These are phyloP conservation scores for Amphibolis antarctica DNA, from an alignment of 106 monocot species.

Conservation along the genomic window DNA sequence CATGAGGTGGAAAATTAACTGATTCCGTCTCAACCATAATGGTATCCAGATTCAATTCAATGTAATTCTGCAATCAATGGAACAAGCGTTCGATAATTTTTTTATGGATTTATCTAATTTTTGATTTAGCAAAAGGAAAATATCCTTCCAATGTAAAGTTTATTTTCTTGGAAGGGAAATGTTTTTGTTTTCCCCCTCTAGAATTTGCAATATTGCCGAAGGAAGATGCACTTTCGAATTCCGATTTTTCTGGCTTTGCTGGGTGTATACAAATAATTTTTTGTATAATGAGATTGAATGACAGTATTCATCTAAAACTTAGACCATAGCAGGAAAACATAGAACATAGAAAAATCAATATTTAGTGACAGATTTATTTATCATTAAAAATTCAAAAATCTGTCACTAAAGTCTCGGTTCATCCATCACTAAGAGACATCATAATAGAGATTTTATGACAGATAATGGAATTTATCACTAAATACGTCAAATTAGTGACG, in stretches of 20 bases:
- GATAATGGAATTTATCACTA: too few species aligned
- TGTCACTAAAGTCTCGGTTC: too few species aligned
- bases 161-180: not conserved
- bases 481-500: too few species aligned
- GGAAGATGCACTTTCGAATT: not conserved
- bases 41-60: too few species aligned
- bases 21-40: not conserved
- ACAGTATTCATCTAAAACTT: not conserved
- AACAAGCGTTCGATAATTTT: not conserved
- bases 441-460: too few species aligned
- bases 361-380: too few species aligned
- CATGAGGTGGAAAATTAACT: not conserved
- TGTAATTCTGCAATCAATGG: not conserved
- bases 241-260: not conserved
- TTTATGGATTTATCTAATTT: too few species aligned
- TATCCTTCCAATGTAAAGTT: not conserved
- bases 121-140: not conserved
- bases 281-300: not conserved
- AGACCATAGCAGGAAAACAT: not conserved
- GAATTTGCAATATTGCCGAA: not conserved
- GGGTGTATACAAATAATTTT: conserved; percentile 3
- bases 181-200: not conserved
- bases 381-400: too few species aligned
- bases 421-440: too few species aligned
- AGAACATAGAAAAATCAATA: conserved; percentile 8